Conservation (phyloP, 2,329 filamentous ascomycete genomes). For the Tolypocladium capitatum region DNA sequence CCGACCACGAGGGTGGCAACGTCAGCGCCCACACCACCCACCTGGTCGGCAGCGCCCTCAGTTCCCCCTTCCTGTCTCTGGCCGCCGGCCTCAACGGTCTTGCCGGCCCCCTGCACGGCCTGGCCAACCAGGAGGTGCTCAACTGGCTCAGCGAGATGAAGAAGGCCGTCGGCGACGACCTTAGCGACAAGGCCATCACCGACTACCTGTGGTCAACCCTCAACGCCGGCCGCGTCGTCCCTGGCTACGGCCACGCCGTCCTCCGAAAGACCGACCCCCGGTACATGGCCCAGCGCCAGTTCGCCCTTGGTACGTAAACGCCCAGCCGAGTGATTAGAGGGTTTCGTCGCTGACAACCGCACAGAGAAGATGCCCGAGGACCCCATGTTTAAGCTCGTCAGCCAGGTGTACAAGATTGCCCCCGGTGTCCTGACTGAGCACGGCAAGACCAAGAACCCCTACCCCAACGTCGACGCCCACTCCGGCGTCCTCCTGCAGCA, state of each 20-base stretch:
- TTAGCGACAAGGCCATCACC: conserved; percentile 92
- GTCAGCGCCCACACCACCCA: conserved; percentile 98
- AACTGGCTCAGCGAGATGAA: conserved; percentile 99
- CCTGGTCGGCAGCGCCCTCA: conserved; percentile 90
- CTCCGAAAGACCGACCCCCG: conserved; percentile 99
- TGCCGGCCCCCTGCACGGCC: conserved; percentile 92
- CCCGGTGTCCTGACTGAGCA: conserved; percentile 96
- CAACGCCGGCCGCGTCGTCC: conserved; percentile 89
- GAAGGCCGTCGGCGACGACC: conserved; percentile 81
- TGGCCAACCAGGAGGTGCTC: conserved; percentile 98
- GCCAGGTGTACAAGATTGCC: conserved; percentile 99
- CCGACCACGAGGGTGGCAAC: conserved; percentile 98
- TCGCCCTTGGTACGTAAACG: conserved; percentile 51
- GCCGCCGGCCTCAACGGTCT: conserved; percentile 96
- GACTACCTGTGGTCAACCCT: conserved; percentile 98
- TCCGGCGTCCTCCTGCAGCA: conserved; percentile 98
- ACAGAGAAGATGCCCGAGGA: conserved; percentile 78
- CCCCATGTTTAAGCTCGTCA: conserved; percentile 99
- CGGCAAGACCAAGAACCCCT: conserved; percentile 99
- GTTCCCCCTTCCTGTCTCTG: conserved; percentile 93
- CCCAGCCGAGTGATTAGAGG: neutral
- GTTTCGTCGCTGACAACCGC: conserved; percentile 14
- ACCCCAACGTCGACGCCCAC: conserved; percentile 97
- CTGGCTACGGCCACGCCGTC: conserved; percentile 96
- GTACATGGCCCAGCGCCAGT: conserved; percentile 96